phyloP scores from a whole-genome alignment of 108 stramenopile species.

The Nannochloropsis granulata region DNA sequence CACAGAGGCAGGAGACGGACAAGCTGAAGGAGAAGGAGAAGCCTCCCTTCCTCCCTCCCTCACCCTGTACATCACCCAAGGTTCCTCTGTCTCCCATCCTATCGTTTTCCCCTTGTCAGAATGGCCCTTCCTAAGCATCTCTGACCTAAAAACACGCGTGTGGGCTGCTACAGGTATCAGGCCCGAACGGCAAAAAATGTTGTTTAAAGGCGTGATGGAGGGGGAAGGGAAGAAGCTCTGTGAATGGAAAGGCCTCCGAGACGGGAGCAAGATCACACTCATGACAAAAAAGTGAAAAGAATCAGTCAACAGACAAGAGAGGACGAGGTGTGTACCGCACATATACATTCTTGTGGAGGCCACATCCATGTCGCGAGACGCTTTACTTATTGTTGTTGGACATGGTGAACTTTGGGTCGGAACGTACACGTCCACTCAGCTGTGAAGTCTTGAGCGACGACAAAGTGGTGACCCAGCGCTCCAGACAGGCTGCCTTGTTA shows the following conservation, averaged over 20 bases:
- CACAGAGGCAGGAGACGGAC: neutral
- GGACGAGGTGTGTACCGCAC: too few relatives aligned
- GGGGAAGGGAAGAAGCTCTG: neutral
- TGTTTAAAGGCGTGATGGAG: neutral
- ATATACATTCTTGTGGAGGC: too few relatives aligned
- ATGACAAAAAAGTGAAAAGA: neutral
- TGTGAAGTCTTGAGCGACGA: too few relatives aligned
- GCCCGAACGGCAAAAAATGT: neutral
- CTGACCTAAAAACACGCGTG: neutral
- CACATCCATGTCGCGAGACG: too few relatives aligned
- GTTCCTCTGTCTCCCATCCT: neutral
- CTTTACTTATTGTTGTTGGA: too few relatives aligned
- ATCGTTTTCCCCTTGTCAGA: neutral
- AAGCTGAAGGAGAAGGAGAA: neutral
- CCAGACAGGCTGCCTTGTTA: too few relatives aligned
- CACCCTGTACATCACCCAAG: neutral
- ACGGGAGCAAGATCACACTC: neutral
- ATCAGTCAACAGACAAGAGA: neutral
- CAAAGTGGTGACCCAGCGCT: too few relatives aligned
- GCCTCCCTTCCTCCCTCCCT: neutral
- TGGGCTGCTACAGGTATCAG: neutral
- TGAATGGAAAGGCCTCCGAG: neutral
- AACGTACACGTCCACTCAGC: too few relatives aligned
- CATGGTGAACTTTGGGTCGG: too few relatives aligned
- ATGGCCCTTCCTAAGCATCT: neutral